A percentile compares a stretch with the other conserved stretches of the same genome.
phyloP scores from a whole-genome alignment of 1,284 basidiomycete species.

The Trametes sp. region DNA sequence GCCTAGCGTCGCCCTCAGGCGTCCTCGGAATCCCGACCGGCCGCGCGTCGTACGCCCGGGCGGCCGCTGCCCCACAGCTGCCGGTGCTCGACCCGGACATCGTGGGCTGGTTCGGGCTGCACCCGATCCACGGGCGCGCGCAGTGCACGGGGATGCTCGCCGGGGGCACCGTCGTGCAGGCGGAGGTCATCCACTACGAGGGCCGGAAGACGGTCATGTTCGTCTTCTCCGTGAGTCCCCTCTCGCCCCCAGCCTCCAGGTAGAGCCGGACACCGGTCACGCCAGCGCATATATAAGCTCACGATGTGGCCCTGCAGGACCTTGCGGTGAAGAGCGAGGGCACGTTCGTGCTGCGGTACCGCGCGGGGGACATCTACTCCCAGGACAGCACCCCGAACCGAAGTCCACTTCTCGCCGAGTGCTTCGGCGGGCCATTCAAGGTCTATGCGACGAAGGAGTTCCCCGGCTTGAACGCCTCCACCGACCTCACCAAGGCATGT shows the following conservation, averaged over 20 bases:
- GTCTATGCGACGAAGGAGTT: conserved; percentile 85
- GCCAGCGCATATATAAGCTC: background rate
- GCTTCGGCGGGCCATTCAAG: conserved; percentile 70
- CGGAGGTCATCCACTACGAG: conserved; percentile 64
- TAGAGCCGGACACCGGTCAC: no score
- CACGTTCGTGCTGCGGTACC: conserved; percentile 38
- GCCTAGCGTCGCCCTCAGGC: background rate
- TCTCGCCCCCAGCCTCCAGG: no score
- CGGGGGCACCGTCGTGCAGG: conserved; percentile 73
- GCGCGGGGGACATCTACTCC: conserved; percentile 38
- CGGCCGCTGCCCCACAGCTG: no score
- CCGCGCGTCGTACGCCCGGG: background rate
- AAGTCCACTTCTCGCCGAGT: conserved; percentile 70
- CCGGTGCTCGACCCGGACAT: conserved; percentile 34
- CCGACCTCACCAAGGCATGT: conserved; percentile 75
- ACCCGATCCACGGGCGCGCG: conserved; percentile 55
- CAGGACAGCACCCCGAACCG: conserved; percentile 31
- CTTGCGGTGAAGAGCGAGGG: conserved; percentile 41
- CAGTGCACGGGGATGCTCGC: conserved; percentile 65
- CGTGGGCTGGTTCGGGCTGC: conserved; percentile 48
- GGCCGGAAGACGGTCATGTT: conserved; percentile 72
- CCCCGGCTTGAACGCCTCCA: conserved; percentile 75
- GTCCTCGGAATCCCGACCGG: background rate
- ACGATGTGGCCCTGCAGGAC: background rate
- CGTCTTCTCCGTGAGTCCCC: conserved; percentile 66